Base-by-base conservation (phyloP, 371 early-diverging fungal genomes). In the Blyttiomyces sp. region DNA sequence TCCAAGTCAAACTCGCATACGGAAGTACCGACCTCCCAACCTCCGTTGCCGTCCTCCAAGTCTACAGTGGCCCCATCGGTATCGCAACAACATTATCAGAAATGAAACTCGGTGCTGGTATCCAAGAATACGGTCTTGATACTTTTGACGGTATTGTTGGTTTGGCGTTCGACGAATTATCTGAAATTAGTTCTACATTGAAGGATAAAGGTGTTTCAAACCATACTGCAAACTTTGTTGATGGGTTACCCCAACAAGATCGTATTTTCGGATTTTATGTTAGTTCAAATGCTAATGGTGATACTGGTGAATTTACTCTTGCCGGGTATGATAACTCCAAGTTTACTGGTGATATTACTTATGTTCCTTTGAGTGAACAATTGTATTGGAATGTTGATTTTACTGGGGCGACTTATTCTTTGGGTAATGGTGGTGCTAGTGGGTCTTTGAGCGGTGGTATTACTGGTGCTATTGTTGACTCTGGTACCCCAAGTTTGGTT, bases 401-500 rank as follows among this genome's bases (percentile, higher is more conserved):
- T 11, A 63, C 48, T 66, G 60, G 66, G 61, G 52, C 52, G 35
- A 23, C 50, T 30, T 55, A 43, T 26, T 49, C 45, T 33, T 50
- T 59, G 35, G 21, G 44, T 36, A 45, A 48, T 43, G 52, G 49
- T 30, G 51, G 26, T 27, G 28, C 46, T 36, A 48, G 42, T 42
- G 49, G 56, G 21, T 11, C 39, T 11, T n/a, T 39, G 39, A n/a
- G n/a, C 39, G 39, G 67, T 17, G 44, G 57, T 16, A 45, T 43
- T 28, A 48, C 23, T 11, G 35, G 42, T 35, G 65, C 39, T 17
- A 66, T 69, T 31, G 70, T 63, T 28, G 70, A 69, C 64, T 63
- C 63, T 19, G 73, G 73, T 16, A 80, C 85, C 90, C 32, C 76
- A 91, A 46, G 71, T 93, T 32, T 83, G 85, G 16, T 68, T 86